Conservation (phyloP, 805 yeast species). For the Metschnikowia dekortorum region DNA sequence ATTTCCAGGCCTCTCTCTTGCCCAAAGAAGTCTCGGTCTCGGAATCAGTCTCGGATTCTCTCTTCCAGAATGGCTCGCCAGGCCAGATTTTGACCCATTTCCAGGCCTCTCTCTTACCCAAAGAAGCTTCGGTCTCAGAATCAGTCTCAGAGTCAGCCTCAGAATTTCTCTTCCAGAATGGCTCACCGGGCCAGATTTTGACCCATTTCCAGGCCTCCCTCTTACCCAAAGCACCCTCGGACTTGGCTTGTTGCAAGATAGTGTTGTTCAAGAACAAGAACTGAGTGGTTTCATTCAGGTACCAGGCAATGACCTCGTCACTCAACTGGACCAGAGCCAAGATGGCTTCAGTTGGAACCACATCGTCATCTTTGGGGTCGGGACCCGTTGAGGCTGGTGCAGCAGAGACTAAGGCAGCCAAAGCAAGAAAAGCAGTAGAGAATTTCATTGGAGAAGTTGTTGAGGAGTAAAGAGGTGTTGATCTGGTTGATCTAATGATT, state of each 20-base stretch:
- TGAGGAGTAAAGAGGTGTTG: not conserved
- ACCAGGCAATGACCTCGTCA: conserved; percentile 10
- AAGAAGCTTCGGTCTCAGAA: not conserved
- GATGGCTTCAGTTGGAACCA: conserved; percentile 14
- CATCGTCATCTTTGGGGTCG: not conserved
- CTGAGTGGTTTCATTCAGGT: conserved; percentile 9
- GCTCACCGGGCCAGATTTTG: conserved; percentile 10
- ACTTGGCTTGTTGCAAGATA: conserved; percentile 13
- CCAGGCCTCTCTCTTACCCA: not conserved
- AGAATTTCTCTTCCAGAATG: conserved; percentile 12
- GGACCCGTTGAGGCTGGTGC: not conserved
- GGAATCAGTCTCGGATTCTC: conserved; percentile 12
- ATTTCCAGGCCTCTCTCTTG: conserved; percentile 1
- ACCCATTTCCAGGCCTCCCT: conserved; percentile 17
- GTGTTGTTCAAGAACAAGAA: conserved; percentile 16
- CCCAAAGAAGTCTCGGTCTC: conserved; percentile 7
- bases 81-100: not conserved
- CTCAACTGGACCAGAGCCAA: conserved; percentile 11
- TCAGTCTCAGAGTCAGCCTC: conserved; percentile 5
- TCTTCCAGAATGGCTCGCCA: conserved; percentile 10
- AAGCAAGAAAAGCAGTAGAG: conserved; percentile 12
- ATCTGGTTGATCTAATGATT: not conserved
- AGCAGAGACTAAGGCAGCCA: conserved; percentile 11
- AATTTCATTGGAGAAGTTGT: conserved; percentile 9
- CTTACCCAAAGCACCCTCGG: conserved; percentile 9